Base-by-base conservation (phyloP, 768 basidiomycete genomes). In the Strobilomyces echinocephalus region DNA sequence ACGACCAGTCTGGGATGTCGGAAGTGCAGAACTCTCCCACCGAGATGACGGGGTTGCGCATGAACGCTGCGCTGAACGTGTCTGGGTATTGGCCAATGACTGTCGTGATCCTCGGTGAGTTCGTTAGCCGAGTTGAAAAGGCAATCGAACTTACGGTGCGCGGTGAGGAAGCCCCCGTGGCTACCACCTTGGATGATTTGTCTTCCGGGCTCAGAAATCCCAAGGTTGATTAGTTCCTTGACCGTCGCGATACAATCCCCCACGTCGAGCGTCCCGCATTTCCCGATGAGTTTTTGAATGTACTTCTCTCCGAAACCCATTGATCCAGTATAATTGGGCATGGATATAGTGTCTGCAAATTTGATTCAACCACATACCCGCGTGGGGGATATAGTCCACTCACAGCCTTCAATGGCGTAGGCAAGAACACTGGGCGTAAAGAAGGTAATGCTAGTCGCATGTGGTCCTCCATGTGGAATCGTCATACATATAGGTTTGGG, bases 21-120 rank as follows among this genome's bases (percentile, higher is more conserved):
- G 79, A 79, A 1, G 70, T 71, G 1, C 78, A 67, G 28, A 83
- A 67, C 43, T 83, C 81, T 11, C 82, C 83, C 0, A 72, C 74
- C 4, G 82, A 81, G 38, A 82, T 83, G 50, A 88, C 88, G 0
- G 87, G 86, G 61, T 89, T 90, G 39, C 83, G 79, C 44, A 87
- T 62, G 24, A 80, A 78, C 0, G 81, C 81, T 0, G 83, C 86
- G 11, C 75, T 77, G 63, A 85, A 88, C 35, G 80, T 65, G 16
- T 78, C 74, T 0, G 87, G 85, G 59, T 76, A 77, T 54, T 80
- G 80, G 1, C 83, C 82, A 16, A 86, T 79, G 11, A 89, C 85
- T 87, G 38, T 1, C 34, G 7, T 16, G 30, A 28, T 16, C 14
- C 9, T 33, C 6, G 1, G 20, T 9, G 38, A 36, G 20, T 4